Evolutionary conservation across 108 stramenopile species (phyloP), one percentile per base, ranked within the genome.

Genomic region (Schizochytrium sp.): DNA sequence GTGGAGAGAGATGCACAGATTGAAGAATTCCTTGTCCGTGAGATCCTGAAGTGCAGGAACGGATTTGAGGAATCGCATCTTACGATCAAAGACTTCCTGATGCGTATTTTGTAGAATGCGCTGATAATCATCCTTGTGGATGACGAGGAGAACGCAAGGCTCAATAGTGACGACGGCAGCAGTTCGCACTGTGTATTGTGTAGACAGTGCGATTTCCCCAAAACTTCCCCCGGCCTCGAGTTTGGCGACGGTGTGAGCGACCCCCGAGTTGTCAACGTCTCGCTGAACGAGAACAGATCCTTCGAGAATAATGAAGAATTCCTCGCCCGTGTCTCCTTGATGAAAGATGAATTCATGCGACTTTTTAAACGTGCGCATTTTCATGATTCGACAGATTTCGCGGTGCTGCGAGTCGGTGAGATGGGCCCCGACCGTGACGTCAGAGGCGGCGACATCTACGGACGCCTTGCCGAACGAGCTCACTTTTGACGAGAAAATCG

Each of bases 11-110:
- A 83, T 53, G 76, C 48, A 47, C 18, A 83, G 3, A 23, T 83
- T 83, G 76, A 83, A 83, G n/a, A 83, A n/a, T 12, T 83, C 76
- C 76, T 83, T 83, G 19, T 83, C 76, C 14, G 76, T 83, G 51
- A 83, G 76, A 18, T 53, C 76, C 28, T 83, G 48, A 6, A 83
- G 28, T 14, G 76, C 76, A 12, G 45, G 76, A 12, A 83, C 76
- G 19, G 6, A 16, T 23, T 34, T 12, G 18, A 83, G 51, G 51
- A 83, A 83, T 6, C 51, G 45, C n/a, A 83, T 83, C 76, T 83
- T 83, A 45, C 51, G 5, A 3, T 83, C 76, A 83, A 83, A 83
- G 2, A 83, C 25, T 12, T 83, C 76, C 23, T 83, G 76, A 1
- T 83, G 76, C 0, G 76, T 83, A 45, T 83, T 53, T 45, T 53